phyloP scores from a whole-genome alignment of 805 yeast genomes.

The Lipomyces lipofer region DNA sequence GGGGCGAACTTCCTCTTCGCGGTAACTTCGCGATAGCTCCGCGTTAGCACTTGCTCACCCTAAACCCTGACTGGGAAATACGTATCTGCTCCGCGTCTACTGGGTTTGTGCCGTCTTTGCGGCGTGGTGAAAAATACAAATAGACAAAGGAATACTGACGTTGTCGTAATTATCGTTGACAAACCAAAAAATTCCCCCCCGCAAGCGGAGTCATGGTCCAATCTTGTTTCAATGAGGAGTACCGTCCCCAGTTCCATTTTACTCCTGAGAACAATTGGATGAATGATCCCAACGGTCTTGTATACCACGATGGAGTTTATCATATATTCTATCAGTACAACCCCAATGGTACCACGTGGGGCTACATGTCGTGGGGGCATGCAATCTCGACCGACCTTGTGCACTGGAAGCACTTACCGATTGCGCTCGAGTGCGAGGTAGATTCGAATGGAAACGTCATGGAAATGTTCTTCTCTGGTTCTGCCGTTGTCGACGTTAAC shows the following conservation, averaged over 20 bases:
- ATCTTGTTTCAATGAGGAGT: neutral
- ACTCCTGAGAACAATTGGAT: conserved; percentile 45
- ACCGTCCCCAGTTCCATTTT: conserved; percentile 37
- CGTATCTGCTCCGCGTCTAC: neutral
- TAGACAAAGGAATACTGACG: neutral
- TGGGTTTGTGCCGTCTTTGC: neutral
- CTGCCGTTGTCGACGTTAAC: conserved; percentile 37
- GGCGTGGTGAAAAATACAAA: neutral
- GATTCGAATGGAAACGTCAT: conserved; percentile 35
- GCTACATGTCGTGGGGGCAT: conserved; percentile 8
- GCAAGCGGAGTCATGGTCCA: neutral
- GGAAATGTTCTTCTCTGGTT: too few relatives aligned
- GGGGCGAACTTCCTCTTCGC: neutral
- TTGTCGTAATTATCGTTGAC: neutral
- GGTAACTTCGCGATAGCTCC: neutral
- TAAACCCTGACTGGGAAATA: neutral
- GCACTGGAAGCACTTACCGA: conserved; percentile 23
- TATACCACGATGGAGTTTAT: conserved; percentile 17
- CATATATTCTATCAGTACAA: conserved; percentile 4
- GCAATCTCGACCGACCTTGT: conserved; percentile 4
- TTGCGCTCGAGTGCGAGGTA: conserved; percentile 38
- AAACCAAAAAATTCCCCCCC: neutral
- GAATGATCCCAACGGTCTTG: conserved; percentile 50
- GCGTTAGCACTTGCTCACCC: neutral
- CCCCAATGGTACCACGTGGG: conserved; percentile 6